phyloP scores from a whole-genome alignment of 495 filamentous ascomycete genomes.

The Neurospora discreta region DNA sequence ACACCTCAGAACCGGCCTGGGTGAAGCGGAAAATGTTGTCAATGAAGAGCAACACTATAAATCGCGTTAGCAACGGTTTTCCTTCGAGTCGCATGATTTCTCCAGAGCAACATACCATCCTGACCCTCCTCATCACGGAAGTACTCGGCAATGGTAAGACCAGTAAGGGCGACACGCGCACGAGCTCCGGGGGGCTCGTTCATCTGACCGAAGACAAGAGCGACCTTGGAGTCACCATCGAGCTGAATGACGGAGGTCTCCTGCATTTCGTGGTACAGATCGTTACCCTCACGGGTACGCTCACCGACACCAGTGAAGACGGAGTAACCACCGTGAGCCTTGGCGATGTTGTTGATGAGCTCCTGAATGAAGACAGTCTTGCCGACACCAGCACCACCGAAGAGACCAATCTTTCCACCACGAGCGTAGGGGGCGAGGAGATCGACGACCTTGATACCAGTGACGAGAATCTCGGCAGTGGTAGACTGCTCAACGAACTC shows the following conservation, averaged over 20 bases:
- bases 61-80: slow-evolving; percentile 1
- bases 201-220: slow-evolving; percentile 99
- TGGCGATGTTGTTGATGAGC: slow-evolving; percentile 99
- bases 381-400: slow-evolving; percentile 99
- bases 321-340: slow-evolving; percentile 99
- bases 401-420: slow-evolving; percentile 99
- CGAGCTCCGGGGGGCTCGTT: slow-evolving; percentile 99
- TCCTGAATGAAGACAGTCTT: slow-evolving; percentile 99
- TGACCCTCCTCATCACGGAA: slow-evolving; percentile 98
- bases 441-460: slow-evolving; percentile 99
- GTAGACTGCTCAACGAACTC: slow-evolving; percentile 90
- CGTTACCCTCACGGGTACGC: slow-evolving; percentile 99
- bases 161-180: slow-evolving; percentile 98
- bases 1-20: slow-evolving; percentile 99
- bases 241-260: slow-evolving; percentile 99
- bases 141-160: slow-evolving; percentile 80
- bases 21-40: slow-evolving; percentile 99
- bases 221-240: slow-evolving; percentile 98
- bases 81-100: background rate
- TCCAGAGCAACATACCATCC: slow-evolving; percentile 48
- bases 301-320: slow-evolving; percentile 99
- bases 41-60: slow-evolving; percentile 86
- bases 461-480: slow-evolving; percentile 88
- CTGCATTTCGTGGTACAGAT: slow-evolving; percentile 99
- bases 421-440: slow-evolving; percentile 96